Conservation (phyloP, 75 land plant genomes). For the Cupressus sempervirens region DNA sequence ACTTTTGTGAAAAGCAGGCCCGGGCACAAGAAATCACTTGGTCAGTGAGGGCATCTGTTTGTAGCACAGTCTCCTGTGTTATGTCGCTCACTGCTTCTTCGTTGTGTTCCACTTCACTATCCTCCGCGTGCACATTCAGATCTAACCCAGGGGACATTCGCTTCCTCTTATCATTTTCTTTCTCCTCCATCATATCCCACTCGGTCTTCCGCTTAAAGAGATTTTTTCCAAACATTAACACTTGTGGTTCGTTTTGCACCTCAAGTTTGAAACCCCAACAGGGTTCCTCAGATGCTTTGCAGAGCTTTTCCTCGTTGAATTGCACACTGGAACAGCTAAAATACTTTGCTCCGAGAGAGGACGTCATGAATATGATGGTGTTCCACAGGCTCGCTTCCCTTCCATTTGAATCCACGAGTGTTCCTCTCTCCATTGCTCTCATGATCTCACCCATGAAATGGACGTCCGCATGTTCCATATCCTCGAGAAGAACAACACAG, state of each 20-base stretch:
- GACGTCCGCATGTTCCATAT: constrained; percentile 52
- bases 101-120: neutral
- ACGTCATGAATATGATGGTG: constrained; percentile 53
- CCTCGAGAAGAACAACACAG: constrained; percentile 55
- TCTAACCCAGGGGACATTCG: neutral
- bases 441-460: constrained; percentile 25
- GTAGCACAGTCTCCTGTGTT: neutral
- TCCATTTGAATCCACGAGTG: constrained; percentile 34
- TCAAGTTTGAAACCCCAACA: neutral
- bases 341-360: constrained; percentile 5
- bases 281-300: neutral
- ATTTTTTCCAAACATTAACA: neutral
- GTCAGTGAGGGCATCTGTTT: neutral
- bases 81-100: neutral
- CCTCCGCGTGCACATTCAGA: neutral
- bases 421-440: constrained; percentile 32
- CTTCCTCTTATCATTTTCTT: neutral
- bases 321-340: neutral
- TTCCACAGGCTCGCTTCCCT: constrained; percentile 28
- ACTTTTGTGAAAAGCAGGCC: neutral
- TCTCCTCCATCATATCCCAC: neutral
- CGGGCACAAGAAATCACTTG: neutral
- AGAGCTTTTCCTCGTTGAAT: neutral
- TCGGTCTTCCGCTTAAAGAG: neutral
- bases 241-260: neutral